Conservation (phyloP, 2,329 filamentous ascomycete species). For the Elsinoe arachidis region DNA sequence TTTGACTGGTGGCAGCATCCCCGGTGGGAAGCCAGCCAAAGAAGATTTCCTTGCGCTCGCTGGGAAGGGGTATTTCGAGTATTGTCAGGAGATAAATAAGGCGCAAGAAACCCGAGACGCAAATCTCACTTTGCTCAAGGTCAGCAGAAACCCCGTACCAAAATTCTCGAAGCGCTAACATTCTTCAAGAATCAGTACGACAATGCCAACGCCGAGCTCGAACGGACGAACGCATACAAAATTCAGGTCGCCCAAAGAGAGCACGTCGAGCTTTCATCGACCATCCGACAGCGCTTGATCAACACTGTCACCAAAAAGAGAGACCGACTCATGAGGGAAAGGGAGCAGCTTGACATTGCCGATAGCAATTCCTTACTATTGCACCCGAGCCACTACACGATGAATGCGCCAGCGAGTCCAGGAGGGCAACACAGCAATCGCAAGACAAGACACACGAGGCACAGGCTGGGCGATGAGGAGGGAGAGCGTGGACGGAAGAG, state of each 20-base stretch:
- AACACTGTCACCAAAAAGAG: slow-evolving; percentile 50
- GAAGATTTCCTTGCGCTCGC: slow-evolving; percentile 58
- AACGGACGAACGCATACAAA: slow-evolving; percentile 50
- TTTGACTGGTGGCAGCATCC: slow-evolving; percentile 34
- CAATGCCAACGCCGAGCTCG: slow-evolving; percentile 46
- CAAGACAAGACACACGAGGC: slow-evolving; percentile 54
- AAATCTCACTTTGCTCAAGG: slow-evolving; percentile 71
- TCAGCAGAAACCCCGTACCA: slow-evolving; percentile 35
- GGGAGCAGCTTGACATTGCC: slow-evolving; percentile 58
- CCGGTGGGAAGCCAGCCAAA: slow-evolving; percentile 46
- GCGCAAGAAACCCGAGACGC: slow-evolving; percentile 80
- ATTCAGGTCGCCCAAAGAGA: slow-evolving; percentile 55
- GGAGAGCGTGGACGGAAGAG: slow-evolving; percentile 47
- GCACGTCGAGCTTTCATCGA: slow-evolving; percentile 49
- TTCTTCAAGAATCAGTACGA: slow-evolving; percentile 47
- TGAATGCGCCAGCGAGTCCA: slow-evolving; percentile 55
- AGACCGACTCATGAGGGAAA: slow-evolving; percentile 51
- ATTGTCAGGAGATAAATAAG: slow-evolving; percentile 79
- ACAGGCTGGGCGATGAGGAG: slow-evolving; percentile 32
- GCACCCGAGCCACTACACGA: slow-evolving; percentile 58
- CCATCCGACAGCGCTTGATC: slow-evolving; percentile 53
- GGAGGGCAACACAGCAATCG: slow-evolving; percentile 52
- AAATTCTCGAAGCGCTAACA: not conserved
- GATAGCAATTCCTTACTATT: slow-evolving; percentile 58
- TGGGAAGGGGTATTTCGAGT: slow-evolving; percentile 76